Conservation (phyloP, 495 filamentous ascomycete genomes). For the Daldinia concentrica region DNA sequence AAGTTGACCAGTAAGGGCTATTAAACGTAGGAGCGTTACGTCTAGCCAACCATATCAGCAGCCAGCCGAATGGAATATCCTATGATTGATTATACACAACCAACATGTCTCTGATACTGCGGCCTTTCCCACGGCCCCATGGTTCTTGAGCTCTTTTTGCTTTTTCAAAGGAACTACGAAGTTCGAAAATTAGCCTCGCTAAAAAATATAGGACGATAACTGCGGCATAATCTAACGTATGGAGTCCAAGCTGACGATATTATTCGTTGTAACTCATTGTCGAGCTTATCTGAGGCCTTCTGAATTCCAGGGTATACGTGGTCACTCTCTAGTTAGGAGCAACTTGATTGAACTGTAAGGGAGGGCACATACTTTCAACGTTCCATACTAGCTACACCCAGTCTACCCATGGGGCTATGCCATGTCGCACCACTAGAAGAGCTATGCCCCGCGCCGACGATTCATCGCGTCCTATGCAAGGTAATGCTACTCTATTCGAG, state of each 20-base stretch:
- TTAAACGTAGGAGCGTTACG: not conserved
- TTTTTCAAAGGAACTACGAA: not conserved
- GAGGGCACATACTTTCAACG: not conserved
- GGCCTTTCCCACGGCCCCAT: not conserved
- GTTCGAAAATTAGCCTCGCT: not conserved
- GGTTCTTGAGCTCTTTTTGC: not conserved
- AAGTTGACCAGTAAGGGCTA: not conserved
- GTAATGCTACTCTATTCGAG: not conserved
- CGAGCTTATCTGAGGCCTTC: not conserved
- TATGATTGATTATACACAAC: conserved; percentile 25
- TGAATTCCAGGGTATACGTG: not conserved
- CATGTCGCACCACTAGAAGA: not conserved
- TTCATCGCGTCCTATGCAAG: not conserved
- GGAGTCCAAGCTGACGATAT: not conserved
- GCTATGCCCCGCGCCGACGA: not conserved
- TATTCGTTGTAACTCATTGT: not conserved
- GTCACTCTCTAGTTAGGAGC: not conserved
- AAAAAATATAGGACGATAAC: not conserved
- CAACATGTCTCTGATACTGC: conserved; percentile 19
- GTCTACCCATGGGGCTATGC: conserved; percentile 4
- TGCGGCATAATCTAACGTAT: not conserved
- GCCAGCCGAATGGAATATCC: conserved; percentile 10
- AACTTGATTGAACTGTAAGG: not conserved
- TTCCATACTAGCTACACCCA: not conserved
- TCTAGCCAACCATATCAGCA: conserved; percentile 6